These are phyloP conservation scores for sweet orange (Citrus sinensis) DNA, from an alignment of 345 rosid genomes.

Conservation along the genomic window DVS_A1.0 CM039167.1:25654001-25654500, in stretches of 20 bases:
- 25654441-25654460: neutral
- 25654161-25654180: neutral
- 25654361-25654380: neutral
- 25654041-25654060: slow-evolving; percentile 10
- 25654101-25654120: slow-evolving; percentile 4
- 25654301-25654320: slow-evolving; percentile 17
- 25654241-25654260: slow-evolving; percentile 10
- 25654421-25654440: neutral
- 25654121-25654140: neutral
- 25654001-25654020: neutral
- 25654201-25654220: neutral
- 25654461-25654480: neutral
- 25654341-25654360: neutral
- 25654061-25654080: neutral
- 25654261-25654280: slow-evolving; percentile 6
- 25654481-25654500: neutral
- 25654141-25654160: slow-evolving; percentile 11
- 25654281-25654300: slow-evolving; percentile 13
- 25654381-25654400: neutral
- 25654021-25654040: neutral
- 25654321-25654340: neutral
- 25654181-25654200: neutral
- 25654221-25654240: neutral
- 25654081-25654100: neutral
- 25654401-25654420: neutral